Conservation (phyloP, 2,329 filamentous ascomycete species). For the Neocucurbitaria cava region DNA sequence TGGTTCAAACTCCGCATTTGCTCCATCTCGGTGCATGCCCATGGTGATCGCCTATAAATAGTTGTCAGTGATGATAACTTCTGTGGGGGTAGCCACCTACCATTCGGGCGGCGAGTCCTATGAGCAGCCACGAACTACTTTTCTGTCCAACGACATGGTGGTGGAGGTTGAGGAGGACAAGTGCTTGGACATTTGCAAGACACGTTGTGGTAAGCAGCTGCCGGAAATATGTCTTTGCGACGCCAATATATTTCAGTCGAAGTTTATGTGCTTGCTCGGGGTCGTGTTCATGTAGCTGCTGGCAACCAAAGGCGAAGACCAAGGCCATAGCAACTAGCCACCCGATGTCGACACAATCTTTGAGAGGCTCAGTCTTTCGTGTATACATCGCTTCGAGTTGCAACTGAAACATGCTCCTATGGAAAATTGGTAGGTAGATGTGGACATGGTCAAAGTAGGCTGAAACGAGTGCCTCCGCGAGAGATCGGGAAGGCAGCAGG, state of each 20-base stretch:
- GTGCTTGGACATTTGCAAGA: slow-evolving; percentile 52
- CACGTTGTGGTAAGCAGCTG: slow-evolving; percentile 48
- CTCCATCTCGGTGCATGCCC: slow-evolving; percentile 54
- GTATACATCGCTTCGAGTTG: slow-evolving; percentile 50
- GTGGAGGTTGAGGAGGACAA: slow-evolving; percentile 52
- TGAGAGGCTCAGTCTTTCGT: slow-evolving; percentile 18
- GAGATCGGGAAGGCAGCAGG: slow-evolving; percentile 44
- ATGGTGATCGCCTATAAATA: slow-evolving; percentile 48
- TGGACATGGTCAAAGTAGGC: slow-evolving; percentile 53
- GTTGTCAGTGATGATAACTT: neutral
- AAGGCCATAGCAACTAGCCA: slow-evolving; percentile 54
- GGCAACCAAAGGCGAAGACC: slow-evolving; percentile 52
- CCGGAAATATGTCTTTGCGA: slow-evolving; percentile 46
- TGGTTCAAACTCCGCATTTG: slow-evolving; percentile 48
- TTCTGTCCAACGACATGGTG: slow-evolving; percentile 53
- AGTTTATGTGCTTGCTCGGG: slow-evolving; percentile 24
- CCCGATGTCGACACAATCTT: slow-evolving; percentile 48
- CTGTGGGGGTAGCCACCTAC: slow-evolving; percentile 10
- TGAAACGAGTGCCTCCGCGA: slow-evolving; percentile 48
- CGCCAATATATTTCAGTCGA: slow-evolving; percentile 30
- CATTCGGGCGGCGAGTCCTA: slow-evolving; percentile 52
- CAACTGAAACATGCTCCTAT: slow-evolving; percentile 50
- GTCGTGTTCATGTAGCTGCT: slow-evolving; percentile 45
- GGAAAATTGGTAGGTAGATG: slow-evolving; percentile 48
- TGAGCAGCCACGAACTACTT: slow-evolving; percentile 51